These are phyloP conservation scores for Epichloe sibirici DNA, from an alignment of 2,329 filamentous ascomycete species.

Conservation along the genomic window DNA sequence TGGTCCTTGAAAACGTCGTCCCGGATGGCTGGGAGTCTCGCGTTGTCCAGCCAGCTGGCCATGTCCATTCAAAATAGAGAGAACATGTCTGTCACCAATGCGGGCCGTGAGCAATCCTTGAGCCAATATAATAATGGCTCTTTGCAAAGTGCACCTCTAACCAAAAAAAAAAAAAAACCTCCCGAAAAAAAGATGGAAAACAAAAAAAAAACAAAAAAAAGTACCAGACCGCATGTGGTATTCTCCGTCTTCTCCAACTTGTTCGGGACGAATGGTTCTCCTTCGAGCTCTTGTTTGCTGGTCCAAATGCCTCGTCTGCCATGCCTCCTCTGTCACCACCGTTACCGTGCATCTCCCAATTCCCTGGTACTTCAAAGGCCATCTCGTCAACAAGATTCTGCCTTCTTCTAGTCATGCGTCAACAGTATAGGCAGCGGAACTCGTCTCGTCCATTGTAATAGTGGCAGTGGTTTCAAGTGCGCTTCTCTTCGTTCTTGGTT, in stretches of 20 bases:
- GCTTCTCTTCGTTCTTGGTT: background rate
- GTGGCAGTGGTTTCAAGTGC: background rate
- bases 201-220: background rate
- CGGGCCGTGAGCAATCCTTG: background rate
- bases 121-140: background rate
- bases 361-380: constrained; percentile 3
- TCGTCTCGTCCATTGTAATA: constrained; percentile 3
- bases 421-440: constrained; percentile 3
- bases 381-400: constrained; percentile 3
- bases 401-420: constrained; percentile 6
- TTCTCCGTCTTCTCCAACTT: background rate
- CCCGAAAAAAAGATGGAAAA: background rate
- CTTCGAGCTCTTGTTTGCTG: background rate
- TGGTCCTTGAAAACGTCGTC: background rate
- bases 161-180: constrained; percentile 2
- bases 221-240: background rate
- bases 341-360: background rate
- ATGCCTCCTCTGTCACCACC: background rate
- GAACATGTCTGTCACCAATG: background rate
- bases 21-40: background rate
- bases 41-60: constrained; percentile 1
- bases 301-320: background rate
- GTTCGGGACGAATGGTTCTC: background rate
- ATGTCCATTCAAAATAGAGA: constrained; percentile 1
- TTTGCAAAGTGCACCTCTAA: constrained; percentile 2